Percentiles rank a stretch among this genome's conserved stretches.
Conservation (phyloP, 2,329 filamentous ascomycete genomes). For the Alternaria angustiovoidea region DNA sequence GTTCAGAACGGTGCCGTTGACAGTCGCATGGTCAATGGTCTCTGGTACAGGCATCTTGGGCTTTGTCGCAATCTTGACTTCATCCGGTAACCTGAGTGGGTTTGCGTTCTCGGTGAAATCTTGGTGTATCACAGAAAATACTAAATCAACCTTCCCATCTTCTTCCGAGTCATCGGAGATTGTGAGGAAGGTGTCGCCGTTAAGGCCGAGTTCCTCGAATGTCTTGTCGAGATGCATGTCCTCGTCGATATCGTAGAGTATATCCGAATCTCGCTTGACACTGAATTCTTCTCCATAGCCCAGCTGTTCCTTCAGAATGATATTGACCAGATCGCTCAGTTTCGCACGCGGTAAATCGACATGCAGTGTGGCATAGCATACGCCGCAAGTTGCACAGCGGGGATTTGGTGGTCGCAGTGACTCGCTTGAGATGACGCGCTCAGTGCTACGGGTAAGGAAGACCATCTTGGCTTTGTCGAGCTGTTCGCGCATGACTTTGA, state of each 20-base stretch:
- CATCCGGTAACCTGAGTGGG: slow-evolving; percentile 61
- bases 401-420: slow-evolving; percentile 72
- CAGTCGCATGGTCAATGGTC: slow-evolving; percentile 39
- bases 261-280: slow-evolving; percentile 71
- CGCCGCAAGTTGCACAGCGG: slow-evolving; percentile 83
- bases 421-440: slow-evolving; percentile 66
- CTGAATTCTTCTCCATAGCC: slow-evolving; percentile 84
- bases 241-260: slow-evolving; percentile 90
- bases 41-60: slow-evolving; percentile 47
- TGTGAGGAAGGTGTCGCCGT: slow-evolving; percentile 77
- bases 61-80: slow-evolving; percentile 58
- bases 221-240: slow-evolving; percentile 85
- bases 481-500: slow-evolving; percentile 81
- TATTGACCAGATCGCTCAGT: slow-evolving; percentile 79
- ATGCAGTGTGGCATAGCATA: slow-evolving; percentile 71
- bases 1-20: slow-evolving; percentile 21
- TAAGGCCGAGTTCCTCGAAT: slow-evolving; percentile 78
- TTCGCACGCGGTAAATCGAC: slow-evolving; percentile 77
- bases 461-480: slow-evolving; percentile 80
- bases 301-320: slow-evolving; percentile 73
- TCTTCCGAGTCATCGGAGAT: slow-evolving; percentile 85
- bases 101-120: slow-evolving; percentile 55
- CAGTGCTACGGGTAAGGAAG: slow-evolving; percentile 75
- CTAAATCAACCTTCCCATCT: slow-evolving; percentile 79
- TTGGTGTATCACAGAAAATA: slow-evolving; percentile 73